These are phyloP conservation scores for Cutaneotrichosporon sp. DNA, from an alignment of 1,284 basidiomycete genomes.

Conservation along the genomic window DNA sequence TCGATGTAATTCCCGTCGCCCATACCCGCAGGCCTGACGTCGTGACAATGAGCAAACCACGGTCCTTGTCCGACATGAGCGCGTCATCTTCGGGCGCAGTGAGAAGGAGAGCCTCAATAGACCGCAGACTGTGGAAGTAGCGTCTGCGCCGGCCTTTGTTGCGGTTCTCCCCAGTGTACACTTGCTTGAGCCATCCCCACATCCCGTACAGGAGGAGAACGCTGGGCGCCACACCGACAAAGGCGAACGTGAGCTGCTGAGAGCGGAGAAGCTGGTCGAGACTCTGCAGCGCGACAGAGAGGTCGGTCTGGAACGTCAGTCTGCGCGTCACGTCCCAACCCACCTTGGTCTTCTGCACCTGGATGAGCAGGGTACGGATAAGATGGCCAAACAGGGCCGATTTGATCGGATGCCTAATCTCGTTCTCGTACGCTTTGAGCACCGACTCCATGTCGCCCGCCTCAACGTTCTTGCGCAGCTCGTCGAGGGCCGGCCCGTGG, in stretches of 20 bases:
- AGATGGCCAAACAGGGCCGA: conserved; percentile 77
- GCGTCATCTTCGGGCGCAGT: conserved; percentile 35
- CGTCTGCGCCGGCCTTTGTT: conserved; percentile 44
- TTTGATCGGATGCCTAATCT: conserved; percentile 77
- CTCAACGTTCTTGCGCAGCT: conserved; percentile 63
- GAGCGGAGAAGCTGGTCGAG: conserved; percentile 84
- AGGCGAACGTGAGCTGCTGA: conserved; percentile 94
- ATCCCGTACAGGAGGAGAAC: conserved; percentile 72
- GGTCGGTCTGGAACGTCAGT: conserved; percentile 64
- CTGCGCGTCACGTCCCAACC: neutral
- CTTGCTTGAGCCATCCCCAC: conserved; percentile 54
- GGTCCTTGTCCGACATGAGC: conserved; percentile 48
- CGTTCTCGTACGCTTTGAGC: conserved; percentile 82
- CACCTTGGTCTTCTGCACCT: conserved; percentile 95
- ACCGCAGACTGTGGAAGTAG: conserved; percentile 51
- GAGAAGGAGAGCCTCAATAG: conserved; percentile 66
- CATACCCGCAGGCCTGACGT: conserved; percentile 46
- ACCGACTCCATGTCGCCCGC: conserved; percentile 84
- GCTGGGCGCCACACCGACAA: conserved; percentile 91
- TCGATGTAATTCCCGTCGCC: conserved; percentile 42
- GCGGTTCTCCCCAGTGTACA: conserved; percentile 52
- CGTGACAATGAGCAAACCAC: conserved; percentile 51
- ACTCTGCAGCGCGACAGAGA: conserved; percentile 79
- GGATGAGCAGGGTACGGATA: conserved; percentile 80
- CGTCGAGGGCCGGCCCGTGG: conserved; percentile 58